These are phyloP conservation scores for Colletotrichum graminicola DNA, from an alignment of 2,329 filamentous ascomycete genomes.

Conservation along the genomic window DNA sequence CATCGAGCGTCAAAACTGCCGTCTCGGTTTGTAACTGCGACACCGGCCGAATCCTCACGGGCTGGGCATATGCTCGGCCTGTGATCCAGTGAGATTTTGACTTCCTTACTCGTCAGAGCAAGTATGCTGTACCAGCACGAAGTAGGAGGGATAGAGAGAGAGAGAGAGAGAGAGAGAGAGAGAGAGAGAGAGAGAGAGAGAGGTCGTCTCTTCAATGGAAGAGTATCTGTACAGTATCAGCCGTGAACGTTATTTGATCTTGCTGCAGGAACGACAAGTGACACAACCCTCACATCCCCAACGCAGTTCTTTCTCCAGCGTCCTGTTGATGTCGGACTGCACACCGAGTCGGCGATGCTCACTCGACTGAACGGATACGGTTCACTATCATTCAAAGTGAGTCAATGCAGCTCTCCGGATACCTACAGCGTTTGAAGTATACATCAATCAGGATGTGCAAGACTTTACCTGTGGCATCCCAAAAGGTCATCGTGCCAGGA, in stretches of 20 bases:
- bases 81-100: background rate
- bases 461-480: background rate
- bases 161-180: too few relatives aligned
- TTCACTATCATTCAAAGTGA: too few relatives aligned
- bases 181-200: too few relatives aligned
- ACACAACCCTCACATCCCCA: background rate
- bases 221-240: background rate
- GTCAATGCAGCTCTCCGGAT: background rate
- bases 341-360: background rate
- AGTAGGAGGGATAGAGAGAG: too few relatives aligned
- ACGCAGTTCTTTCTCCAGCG: background rate
- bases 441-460: background rate
- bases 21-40: too few relatives aligned
- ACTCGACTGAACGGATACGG: too few relatives aligned
- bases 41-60: too few relatives aligned
- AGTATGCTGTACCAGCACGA: background rate
- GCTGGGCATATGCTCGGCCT: background rate
- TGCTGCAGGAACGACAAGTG: background rate
- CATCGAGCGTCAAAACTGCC: too few relatives aligned
- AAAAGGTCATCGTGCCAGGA: background rate
- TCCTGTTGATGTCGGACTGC: too few relatives aligned
- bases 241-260: background rate
- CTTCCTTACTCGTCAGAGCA: too few relatives aligned
- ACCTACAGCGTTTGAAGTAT: too few relatives aligned
- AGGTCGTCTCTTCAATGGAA: background rate